phyloP scores from a whole-genome alignment of 495 filamentous ascomycete species.

The Talaromyces thailandensis region DNA sequence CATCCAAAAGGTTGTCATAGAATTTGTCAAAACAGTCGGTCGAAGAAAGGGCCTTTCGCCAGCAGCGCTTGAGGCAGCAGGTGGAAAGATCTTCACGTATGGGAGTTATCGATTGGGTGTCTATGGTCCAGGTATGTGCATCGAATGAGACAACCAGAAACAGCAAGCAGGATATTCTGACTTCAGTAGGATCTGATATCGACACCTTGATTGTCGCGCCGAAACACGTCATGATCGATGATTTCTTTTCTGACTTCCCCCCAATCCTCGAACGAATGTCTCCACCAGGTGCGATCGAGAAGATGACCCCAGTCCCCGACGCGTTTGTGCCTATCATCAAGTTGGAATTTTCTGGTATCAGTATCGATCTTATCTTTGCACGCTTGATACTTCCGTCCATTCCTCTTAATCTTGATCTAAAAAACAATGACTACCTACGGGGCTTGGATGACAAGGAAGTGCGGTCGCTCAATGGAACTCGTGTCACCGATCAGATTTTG shows the following conservation, averaged over 20 bases:
- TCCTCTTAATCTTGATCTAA: conserved; percentile 61
- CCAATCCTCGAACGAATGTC: conserved; percentile 64
- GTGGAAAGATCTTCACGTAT: conserved; percentile 88
- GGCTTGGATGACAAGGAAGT: conserved; percentile 81
- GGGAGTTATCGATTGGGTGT: conserved; percentile 92
- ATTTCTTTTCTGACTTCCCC: conserved; percentile 89
- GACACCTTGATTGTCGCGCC: conserved; percentile 90
- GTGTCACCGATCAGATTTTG: conserved; percentile 87
- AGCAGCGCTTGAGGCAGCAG: conserved; percentile 65
- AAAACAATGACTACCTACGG: conserved; percentile 73
- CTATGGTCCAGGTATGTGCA: conserved; percentile 65
- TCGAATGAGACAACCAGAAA: background rate
- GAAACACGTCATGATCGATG: conserved; percentile 72
- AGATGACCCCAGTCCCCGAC: conserved; percentile 79
- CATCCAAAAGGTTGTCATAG: conserved; percentile 68
- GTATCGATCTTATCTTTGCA: conserved; percentile 91
- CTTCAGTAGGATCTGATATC: conserved; percentile 74
- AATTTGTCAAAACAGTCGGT: conserved; percentile 76
- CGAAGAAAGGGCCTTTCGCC: conserved; percentile 67
- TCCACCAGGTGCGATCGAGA: conserved; percentile 64
- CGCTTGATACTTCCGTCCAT: conserved; percentile 64
- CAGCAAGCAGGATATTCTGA: background rate
- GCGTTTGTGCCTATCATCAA: conserved; percentile 96
- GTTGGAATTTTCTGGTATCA: conserved; percentile 79
- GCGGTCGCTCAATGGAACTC: conserved; percentile 83